A percentile compares a stretch with the other conserved stretches of the same genome.
Conservation (phyloP, 495 filamentous ascomycete species). For the Daldinia bambusicola region DNA sequence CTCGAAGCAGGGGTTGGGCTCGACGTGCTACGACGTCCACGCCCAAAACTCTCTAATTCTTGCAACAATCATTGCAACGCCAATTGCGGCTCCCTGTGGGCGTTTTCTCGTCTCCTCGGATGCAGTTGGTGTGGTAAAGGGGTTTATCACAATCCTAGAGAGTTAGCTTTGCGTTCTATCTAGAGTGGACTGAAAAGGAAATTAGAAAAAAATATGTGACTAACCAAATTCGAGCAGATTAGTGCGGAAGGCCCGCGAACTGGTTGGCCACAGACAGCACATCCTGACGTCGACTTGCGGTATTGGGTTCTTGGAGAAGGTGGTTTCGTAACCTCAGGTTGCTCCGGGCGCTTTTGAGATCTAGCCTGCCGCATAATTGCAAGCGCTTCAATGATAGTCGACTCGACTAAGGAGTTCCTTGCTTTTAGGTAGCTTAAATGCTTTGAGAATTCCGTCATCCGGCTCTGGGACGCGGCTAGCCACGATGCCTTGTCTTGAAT, state of each 20-base stretch:
- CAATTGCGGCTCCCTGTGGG: slow-evolving; percentile 41
- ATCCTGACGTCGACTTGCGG: slow-evolving; percentile 52
- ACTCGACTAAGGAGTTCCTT: slow-evolving; percentile 52
- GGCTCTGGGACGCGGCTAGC: slow-evolving; percentile 52
- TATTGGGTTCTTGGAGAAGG: slow-evolving; percentile 42
- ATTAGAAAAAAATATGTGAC: slow-evolving; percentile 11
- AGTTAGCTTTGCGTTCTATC: slow-evolving; percentile 30
- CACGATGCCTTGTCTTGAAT: slow-evolving; percentile 55
- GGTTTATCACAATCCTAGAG: slow-evolving; percentile 51
- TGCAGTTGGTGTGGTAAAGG: slow-evolving; percentile 47
- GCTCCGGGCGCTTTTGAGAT: slow-evolving; percentile 37
- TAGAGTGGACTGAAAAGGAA: background rate
- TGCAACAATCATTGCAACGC: slow-evolving; percentile 46
- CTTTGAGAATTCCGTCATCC: slow-evolving; percentile 59
- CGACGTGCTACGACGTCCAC: background rate
- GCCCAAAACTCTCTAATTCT: background rate
- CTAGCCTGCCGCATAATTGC: slow-evolving; percentile 52
- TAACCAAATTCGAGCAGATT: slow-evolving; percentile 58
- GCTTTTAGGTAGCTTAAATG: slow-evolving; percentile 58
- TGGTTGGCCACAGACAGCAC: slow-evolving; percentile 52
- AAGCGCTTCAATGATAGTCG: slow-evolving; percentile 50
- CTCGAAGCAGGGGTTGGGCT: background rate
- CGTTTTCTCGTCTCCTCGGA: slow-evolving; percentile 33
- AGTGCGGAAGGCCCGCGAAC: slow-evolving; percentile 52
- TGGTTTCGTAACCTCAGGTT: slow-evolving; percentile 35